Conservation (phyloP, 2,329 filamentous ascomycete species). For the Colletotrichum brevisporum region DNA sequence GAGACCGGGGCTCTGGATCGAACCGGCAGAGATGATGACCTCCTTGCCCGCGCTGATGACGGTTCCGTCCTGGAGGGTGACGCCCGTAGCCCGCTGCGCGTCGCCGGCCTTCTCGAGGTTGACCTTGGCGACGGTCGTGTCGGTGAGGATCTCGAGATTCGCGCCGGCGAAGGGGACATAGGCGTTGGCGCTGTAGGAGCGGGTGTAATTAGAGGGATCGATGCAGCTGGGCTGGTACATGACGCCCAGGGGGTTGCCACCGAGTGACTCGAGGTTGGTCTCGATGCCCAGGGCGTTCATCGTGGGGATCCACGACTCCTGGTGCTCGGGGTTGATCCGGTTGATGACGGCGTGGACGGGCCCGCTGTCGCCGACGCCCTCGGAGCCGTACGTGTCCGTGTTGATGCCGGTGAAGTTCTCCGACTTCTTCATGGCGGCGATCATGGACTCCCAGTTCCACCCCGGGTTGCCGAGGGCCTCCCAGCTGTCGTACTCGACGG, state of each 20-base stretch:
- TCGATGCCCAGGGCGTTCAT: conserved; percentile 59
- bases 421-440: conserved; percentile 48
- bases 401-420: conserved; percentile 48
- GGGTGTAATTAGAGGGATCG: conserved; percentile 59
- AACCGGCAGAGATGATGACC: conserved; percentile 57
- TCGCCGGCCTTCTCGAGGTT: conserved; percentile 48
- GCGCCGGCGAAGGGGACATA: conserved; percentile 57
- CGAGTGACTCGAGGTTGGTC: conserved; percentile 60
- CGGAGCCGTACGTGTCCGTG: conserved; percentile 37
- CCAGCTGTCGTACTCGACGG: conserved; percentile 52
- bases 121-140: conserved; percentile 55
- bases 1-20: conserved; percentile 69
- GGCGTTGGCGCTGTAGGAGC: conserved; percentile 62
- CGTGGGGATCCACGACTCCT: conserved; percentile 59
- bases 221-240: conserved; percentile 65
- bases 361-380: conserved; percentile 43
- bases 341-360: conserved; percentile 53
- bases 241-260: conserved; percentile 65
- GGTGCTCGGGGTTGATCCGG: conserved; percentile 58
- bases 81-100: conserved; percentile 41
- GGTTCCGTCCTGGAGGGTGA: conserved; percentile 46
- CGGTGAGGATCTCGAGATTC: conserved; percentile 58
- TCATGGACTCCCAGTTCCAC: conserved; percentile 55
- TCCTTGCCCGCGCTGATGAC: conserved; percentile 46
- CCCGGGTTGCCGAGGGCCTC: conserved; percentile 51